Conservation (phyloP, 768 basidiomycete genomes). For the Amylocystis lapponica region DNA sequence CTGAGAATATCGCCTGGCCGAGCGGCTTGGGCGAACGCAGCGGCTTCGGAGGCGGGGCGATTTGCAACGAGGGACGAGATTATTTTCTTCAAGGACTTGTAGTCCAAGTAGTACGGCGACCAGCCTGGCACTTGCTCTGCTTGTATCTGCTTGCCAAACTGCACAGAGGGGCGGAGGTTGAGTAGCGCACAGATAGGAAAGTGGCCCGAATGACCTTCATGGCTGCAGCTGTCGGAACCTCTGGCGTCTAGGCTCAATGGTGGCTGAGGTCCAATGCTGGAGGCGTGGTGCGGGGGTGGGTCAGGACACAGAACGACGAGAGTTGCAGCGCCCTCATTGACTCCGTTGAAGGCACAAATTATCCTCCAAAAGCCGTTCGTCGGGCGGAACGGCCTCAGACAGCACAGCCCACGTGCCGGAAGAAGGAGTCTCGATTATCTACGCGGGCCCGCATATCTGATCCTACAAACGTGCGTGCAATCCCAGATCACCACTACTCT, state of each 20-base stretch:
- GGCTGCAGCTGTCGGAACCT: conserved; percentile 7
- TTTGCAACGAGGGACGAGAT: conserved; percentile 91
- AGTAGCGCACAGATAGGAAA: conserved; percentile 8
- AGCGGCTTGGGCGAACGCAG: conserved; percentile 50
- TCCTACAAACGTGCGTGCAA: conserved; percentile 18
- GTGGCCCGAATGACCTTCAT: conserved; percentile 26
- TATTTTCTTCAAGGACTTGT: conserved; percentile 98
- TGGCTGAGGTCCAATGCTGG: no score
- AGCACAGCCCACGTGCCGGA: conserved; percentile 22
- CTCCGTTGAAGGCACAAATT: background rate
- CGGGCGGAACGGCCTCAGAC: no score
- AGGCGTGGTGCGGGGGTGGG: background rate
- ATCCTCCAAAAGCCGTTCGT: no score
- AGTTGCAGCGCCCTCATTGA: background rate
- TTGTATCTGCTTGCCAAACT: conserved; percentile 99
- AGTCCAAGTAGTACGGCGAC: conserved; percentile 93
- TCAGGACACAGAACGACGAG: background rate
- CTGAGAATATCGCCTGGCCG: conserved; percentile 52
- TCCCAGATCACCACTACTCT: background rate
- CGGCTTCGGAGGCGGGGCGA: conserved; percentile 86
- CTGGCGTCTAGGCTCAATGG: no score
- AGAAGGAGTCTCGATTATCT: no score
- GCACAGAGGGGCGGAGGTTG: conserved; percentile 6
- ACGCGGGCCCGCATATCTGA: conserved; percentile 14
- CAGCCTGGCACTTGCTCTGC: conserved; percentile 96